Evolutionary conservation across 441 rosid genomes (phyloP), one percentile per base, ranked within the genome.

Genomic region (Erodium texanum): DNA sequence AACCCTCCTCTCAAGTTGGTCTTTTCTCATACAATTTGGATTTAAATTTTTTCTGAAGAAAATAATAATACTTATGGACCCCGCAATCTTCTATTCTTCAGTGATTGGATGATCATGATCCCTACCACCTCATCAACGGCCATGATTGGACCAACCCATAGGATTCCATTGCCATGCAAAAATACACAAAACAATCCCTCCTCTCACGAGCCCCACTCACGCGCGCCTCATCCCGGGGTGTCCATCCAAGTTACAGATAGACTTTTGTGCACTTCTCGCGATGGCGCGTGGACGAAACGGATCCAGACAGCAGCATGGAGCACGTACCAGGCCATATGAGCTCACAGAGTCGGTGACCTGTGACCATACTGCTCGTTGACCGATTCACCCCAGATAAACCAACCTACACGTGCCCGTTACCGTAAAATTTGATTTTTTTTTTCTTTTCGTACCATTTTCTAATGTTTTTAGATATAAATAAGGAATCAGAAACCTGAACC

Each of bases 341-440:
- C 10, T 4, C 16, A 62, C 20, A 18, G 66, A 23, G 45, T 58
- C 68, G 45, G 45, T 38, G 45, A 38, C 45, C 45, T 3, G 45
- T 7, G 11, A 38, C 45, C 11, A 38, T 7, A 38, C 58, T 3
- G 19, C 19, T 29, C 65, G 76, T 73, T 79, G 81, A 81, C 81
- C 29, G 77, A 75, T 23, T 22, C 19, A 1, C 29, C 54, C 54
- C 9, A 67, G 50, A 9, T 62, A 32, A 23, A 6, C 48, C 41
- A 61, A 68, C 71, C 69, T 65, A 72, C 77, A 75, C 81, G 78
- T 75, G 83, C 68, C 80, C 75, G 83, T 76, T 62, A 56, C 66
- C n/a, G 18, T 34, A 0, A 22, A 15, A 69, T 48, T 15, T 12
- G 2, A 1, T 27, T 27, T 27, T 4, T 27, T 27, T 27, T 27